Evolutionary conservation across 2,329 filamentous ascomycete species (phyloP), one percentile per base, ranked within the genome.

Genomic region (Sporothrix euskadiensis): DNA sequence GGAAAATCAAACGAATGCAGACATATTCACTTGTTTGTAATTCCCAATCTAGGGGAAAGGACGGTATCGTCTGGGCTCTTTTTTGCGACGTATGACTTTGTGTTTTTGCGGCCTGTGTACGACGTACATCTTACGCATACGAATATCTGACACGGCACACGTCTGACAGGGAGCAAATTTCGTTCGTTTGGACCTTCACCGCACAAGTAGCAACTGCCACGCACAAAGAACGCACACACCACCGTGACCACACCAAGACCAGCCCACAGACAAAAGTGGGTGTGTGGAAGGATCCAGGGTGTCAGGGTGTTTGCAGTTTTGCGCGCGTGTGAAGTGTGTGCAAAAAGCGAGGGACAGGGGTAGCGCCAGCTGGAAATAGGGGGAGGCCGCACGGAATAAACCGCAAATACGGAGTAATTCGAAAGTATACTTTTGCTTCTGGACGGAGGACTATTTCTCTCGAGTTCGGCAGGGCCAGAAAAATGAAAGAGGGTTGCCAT

Each of bases 41-140:
- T 14, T 30, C 30, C 56, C 32, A 4, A 63, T 22, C 35, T 41
- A 19, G n/a, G 52, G 22, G 22, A 7, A 54, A 6, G 19, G 32
- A 16, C 30, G 26, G 35, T 22, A 22, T 10, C 9, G 32, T 61
- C 26, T 61, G 30, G 32, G 32, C 26, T 61, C 10, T 57, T 7
- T 16, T 35, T 59, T 59, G 56, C 56, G 30, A 59, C 30, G 30
- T 59, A 30, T 57, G 57, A 39, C 57, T 63, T 22, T 41, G 65
- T 68, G 65, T 14, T 35, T 35, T 68, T 52, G 22, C 65, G 44
- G 44, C 65, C 26, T 68, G 44, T 41, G 52, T 68, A n/a, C n/a
- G n/a, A n/a, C n/a, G n/a, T n/a, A 52, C 57, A 41, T 72, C 44
- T 65, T 71, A 71, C 44, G 44, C n/a, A 71, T 44, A 63, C 44